phyloP scores from a whole-genome alignment of 305 asterid species.

The Rubia balearica region DNA sequence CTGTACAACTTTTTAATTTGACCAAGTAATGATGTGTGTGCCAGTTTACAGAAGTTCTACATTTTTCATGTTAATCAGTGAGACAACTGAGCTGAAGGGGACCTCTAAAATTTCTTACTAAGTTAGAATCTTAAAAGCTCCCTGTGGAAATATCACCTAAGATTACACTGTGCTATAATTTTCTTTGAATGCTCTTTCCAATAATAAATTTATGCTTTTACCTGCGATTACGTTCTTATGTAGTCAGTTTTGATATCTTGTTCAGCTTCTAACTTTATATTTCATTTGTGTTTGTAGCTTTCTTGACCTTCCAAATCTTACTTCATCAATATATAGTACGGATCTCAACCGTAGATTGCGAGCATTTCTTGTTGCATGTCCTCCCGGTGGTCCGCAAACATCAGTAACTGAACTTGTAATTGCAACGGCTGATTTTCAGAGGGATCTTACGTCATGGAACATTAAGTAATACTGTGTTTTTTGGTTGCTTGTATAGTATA shows the following conservation, averaged over 20 bases:
- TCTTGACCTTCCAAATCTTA: slow-evolving; percentile 83
- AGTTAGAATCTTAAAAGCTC: neutral
- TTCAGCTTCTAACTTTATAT: slow-evolving; percentile 10
- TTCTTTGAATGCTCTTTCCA: neutral
- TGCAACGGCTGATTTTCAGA: slow-evolving; percentile 84
- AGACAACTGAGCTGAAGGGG: neutral
- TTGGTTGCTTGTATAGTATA: neutral
- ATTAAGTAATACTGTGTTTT: slow-evolving; percentile 47
- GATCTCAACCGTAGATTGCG: slow-evolving; percentile 69
- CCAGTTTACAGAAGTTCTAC: neutral
- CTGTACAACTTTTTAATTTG: neutral
- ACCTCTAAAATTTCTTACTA: neutral
- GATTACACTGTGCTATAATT: neutral
- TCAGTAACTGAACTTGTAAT: slow-evolving; percentile 66
- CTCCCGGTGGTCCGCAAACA: slow-evolving; percentile 72
- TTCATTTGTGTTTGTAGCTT: slow-evolving; percentile 41
- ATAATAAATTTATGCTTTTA: neutral
- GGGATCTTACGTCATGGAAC: slow-evolving; percentile 74
- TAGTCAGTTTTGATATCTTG: neutral
- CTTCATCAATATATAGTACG: slow-evolving; percentile 73
- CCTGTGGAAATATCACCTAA: neutral
- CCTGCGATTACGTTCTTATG: neutral
- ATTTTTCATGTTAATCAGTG: neutral
- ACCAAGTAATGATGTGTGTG: neutral
- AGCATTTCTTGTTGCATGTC: slow-evolving; percentile 72